Base-by-base conservation (phyloP, 2,329 filamentous ascomycete genomes). In the Aspergillus costaricaensis region DNA sequence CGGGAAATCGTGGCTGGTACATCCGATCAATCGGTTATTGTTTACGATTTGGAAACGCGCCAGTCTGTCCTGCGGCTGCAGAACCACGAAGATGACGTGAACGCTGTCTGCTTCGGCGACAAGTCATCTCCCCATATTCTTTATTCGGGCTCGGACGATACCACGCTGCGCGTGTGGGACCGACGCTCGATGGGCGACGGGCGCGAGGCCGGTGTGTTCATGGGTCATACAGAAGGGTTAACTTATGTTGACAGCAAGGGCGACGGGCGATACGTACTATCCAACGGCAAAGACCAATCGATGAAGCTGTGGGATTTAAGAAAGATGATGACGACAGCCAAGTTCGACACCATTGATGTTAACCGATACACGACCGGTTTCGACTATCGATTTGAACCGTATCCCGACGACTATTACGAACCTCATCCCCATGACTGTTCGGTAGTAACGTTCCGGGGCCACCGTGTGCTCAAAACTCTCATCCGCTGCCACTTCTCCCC, bases 231-330 rank as follows among this genome's bases (percentile, higher is more conserved):
- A 0, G 86, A 88, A 73, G 86, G 86, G 6, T 67, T 89, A 53
- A 88, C 86, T 0, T 88, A 88, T 62, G 85, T 89, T 36, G 86
- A 88, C 72, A 94, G 90, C 76, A 94, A 98, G 82, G 91, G 91
- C 43, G 92, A 96, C 70, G 87, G 88, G 2, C 86, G 94, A 59
- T 98, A 98, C 74, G 90, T 98, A 8, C 85, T 99, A 25, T 93
- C 89, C 66, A 99, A 99, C 70, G 91, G 88, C 63, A 99, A 98
- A 73, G 95, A 99, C 72, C 95, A 98, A 76, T 94, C 89, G 44
- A 96, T 96, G 86, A 98, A 98, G 77, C 83, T 99, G 0, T 99
- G 95, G 95, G 95, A 99, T 74, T 75, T 97, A 58, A 85, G 94
- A 55, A 96, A 91, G 83, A 94, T 92, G 83, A 91, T 95, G 82